Conservation (phyloP, 805 yeast species). For the Kluyveromyces nonfermentans region DNA sequence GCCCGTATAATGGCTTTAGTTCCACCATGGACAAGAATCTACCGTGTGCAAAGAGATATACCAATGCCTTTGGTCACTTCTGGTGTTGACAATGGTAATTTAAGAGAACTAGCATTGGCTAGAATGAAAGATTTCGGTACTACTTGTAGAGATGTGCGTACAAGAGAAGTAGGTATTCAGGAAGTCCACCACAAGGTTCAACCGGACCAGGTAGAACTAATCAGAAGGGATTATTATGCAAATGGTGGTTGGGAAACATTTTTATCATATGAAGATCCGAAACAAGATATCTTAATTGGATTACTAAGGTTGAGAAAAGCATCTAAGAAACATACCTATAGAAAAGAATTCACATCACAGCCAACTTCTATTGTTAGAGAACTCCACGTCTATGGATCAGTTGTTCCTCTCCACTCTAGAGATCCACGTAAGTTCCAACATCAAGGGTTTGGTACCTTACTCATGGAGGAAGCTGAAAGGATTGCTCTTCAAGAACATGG, state of each 20-base stretch:
- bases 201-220: constrained; percentile 94
- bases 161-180: constrained; percentile 97
- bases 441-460: constrained; percentile 94
- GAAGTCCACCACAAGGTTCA: constrained; percentile 95
- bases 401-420: constrained; percentile 89
- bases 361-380: constrained; percentile 94
- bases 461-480: constrained; percentile 98
- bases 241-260: constrained; percentile 99
- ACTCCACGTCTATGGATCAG: constrained; percentile 94
- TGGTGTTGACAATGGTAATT: constrained; percentile 96
- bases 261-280: constrained; percentile 91
- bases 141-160: constrained; percentile 88
- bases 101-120: constrained; percentile 89
- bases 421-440: constrained; percentile 98
- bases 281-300: constrained; percentile 91
- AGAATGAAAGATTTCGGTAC: constrained; percentile 98
- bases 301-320: constrained; percentile 81
- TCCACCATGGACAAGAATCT: constrained; percentile 99
- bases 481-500: constrained; percentile 95
- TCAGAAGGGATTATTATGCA: constrained; percentile 92
- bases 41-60: constrained; percentile 96
- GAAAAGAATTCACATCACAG: constrained; percentile 78
- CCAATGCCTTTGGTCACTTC: constrained; percentile 98
- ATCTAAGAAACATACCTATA: constrained; percentile 76
- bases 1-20: constrained; percentile 93